phyloP scores from a whole-genome alignment of 2,329 filamentous ascomycete species.

The Eurotiales sp. region DNA sequence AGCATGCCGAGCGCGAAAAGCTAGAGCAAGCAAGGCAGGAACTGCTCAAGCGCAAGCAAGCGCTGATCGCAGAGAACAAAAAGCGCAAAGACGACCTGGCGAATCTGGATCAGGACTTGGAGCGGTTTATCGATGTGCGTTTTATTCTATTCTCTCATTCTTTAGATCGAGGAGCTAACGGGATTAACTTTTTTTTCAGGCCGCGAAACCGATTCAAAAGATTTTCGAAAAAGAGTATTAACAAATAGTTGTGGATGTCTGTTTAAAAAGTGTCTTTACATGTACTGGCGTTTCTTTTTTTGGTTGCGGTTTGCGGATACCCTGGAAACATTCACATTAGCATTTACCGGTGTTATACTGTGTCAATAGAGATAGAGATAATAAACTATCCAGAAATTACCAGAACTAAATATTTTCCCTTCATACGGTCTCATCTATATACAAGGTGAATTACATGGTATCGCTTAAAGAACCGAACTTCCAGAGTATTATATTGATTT shows the following conservation, averaged over 20 bases:
- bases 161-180: no score
- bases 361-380: background rate
- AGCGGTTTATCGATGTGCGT: conserved; percentile 86
- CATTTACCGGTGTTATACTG: background rate
- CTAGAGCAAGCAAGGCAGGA: conserved; percentile 81
- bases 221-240: conserved; percentile 71
- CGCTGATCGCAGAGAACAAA: conserved; percentile 73
- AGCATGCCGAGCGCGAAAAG: conserved; percentile 76
- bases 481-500: background rate
- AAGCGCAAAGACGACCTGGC: conserved; percentile 89
- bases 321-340: background rate
- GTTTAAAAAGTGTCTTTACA: no score
- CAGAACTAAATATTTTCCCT: background rate
- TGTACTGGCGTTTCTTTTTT: background rate
- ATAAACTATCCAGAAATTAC: background rate
- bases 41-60: conserved; percentile 68
- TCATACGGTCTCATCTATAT: no score
- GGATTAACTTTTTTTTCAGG: conserved; percentile 49
- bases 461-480: no score
- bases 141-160: background rate
- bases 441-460: background rate
- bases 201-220: conserved; percentile 82
- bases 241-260: no score
- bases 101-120: conserved; percentile 84
- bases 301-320: background rate